Percentiles rank a stretch among this genome's conserved stretches.
Evolutionary conservation across 1,284 basidiomycete genomes (phyloP).

Genomic region (Fomitopsis schrenkii): DNA sequence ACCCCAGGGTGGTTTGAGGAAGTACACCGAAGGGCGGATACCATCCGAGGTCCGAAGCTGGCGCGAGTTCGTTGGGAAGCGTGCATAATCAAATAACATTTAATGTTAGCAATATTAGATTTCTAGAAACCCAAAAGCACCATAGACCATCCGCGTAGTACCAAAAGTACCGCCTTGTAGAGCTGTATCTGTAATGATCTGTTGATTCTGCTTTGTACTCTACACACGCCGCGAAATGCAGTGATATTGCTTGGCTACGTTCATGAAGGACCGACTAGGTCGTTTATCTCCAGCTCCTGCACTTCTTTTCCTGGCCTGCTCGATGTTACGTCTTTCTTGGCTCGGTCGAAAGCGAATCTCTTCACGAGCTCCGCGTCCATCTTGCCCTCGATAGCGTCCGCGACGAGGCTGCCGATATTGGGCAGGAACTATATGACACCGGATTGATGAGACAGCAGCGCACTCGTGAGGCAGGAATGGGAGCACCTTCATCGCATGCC

Average conservation of each 20-base stretch:
- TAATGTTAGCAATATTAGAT: background rate
- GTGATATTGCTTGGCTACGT: background rate
- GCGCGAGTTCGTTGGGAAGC: slow-evolving; percentile 80
- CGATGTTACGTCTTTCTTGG: slow-evolving; percentile 23
- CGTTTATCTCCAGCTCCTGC: slow-evolving; percentile 40
- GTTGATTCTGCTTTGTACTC: background rate
- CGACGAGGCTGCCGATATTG: slow-evolving; percentile 73
- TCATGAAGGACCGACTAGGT: slow-evolving; percentile 27
- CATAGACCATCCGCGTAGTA: slow-evolving; percentile 5
- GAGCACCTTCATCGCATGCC: slow-evolving; percentile 77
- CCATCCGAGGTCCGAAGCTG: slow-evolving; percentile 93
- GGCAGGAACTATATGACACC: slow-evolving; percentile 70
- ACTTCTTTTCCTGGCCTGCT: slow-evolving; percentile 30
- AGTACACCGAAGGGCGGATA: slow-evolving; percentile 86
- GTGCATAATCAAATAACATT: slow-evolving; percentile 38
- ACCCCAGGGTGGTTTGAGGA: slow-evolving; percentile 74
- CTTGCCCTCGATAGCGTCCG: slow-evolving; percentile 64
- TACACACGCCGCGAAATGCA: background rate
- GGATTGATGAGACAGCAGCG: background rate
- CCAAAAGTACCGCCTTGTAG: slow-evolving; percentile 3
- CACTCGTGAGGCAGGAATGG: background rate
- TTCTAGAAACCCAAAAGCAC: background rate
- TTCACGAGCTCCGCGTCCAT: slow-evolving; percentile 44
- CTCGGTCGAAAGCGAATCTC: slow-evolving; percentile 53
- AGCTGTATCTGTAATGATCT: slow-evolving; percentile 5